Conservation (phyloP, 352 stramenopile species). For the Pythium plurisporium region DNA sequence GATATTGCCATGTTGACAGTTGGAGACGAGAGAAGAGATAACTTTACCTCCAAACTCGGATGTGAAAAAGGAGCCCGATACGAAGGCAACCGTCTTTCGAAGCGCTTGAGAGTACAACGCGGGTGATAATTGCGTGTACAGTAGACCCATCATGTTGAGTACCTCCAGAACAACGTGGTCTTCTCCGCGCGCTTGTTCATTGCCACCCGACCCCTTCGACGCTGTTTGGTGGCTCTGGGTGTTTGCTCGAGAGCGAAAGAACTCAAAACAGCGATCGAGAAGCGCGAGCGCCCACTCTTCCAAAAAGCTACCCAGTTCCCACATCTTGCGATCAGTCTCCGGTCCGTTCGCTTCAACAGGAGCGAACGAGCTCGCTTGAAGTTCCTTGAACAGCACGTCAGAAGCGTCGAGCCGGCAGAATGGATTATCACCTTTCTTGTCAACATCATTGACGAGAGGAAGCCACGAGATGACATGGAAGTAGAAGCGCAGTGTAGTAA, state of each 20-base stretch:
- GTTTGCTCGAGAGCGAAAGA: constrained; percentile 52
- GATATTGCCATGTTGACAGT: constrained; percentile 42
- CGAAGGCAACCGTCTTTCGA: constrained; percentile 49
- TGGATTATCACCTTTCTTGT: constrained; percentile 30
- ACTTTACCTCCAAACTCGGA: constrained; percentile 59
- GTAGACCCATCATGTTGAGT: constrained; percentile 50
- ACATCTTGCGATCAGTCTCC: constrained; percentile 47
- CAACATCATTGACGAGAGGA: constrained; percentile 61
- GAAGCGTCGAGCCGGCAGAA: constrained; percentile 1
- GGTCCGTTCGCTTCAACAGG: constrained; percentile 24
- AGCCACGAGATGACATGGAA: constrained; percentile 67
- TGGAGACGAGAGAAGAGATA: constrained; percentile 44
- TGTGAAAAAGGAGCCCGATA: constrained; percentile 58
- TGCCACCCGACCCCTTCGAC: constrained; percentile 5
- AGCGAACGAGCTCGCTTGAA: constrained; percentile 42
- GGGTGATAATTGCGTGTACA: constrained; percentile 64
- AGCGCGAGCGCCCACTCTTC: constrained; percentile 66
- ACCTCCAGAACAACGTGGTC: constrained; percentile 54
- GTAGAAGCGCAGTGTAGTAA: constrained; percentile 59
- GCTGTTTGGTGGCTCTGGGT: constrained; percentile 27
- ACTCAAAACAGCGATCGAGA: constrained; percentile 59
- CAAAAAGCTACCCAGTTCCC: constrained; percentile 50
- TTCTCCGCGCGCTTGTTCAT: constrained; percentile 25
- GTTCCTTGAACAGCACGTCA: constrained; percentile 23
- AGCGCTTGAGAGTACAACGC: constrained; percentile 50